Evolutionary conservation across 108 stramenopile species (phyloP).

Genomic region (Aurantiochytrium sp.): DNA sequence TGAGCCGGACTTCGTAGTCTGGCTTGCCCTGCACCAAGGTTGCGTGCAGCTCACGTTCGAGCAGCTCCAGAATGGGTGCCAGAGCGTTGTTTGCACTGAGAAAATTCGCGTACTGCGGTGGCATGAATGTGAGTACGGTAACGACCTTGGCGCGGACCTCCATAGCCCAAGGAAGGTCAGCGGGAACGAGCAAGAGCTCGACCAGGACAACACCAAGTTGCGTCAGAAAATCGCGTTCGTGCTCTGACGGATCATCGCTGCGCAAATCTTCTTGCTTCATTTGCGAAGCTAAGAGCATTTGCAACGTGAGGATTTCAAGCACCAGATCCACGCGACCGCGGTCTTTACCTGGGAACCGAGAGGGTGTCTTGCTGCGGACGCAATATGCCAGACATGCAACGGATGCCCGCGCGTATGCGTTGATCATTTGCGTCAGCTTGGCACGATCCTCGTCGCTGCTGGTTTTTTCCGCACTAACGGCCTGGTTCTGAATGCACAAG

Average conservation of each 20-base stretch:
- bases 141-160: background rate
- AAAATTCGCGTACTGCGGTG: background rate
- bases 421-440: background rate
- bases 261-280: background rate
- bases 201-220: background rate
- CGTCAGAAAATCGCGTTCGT: background rate
- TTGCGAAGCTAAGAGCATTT: background rate
- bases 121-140: background rate
- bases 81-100: background rate
- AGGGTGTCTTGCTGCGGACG: background rate
- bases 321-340: background rate
- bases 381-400: background rate
- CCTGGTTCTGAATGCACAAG: background rate
- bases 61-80: background rate
- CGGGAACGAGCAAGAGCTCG: background rate
- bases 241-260: background rate
- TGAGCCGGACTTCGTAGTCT: background rate
- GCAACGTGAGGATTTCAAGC: background rate
- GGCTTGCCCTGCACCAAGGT: background rate
- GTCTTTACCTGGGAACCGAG: background rate
- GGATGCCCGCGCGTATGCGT: background rate
- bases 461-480: background rate
- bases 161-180: background rate
- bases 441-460: background rate
- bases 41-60: background rate